Percentiles rank a stretch among this genome's conserved stretches.
Evolutionary conservation across 148 eudicot species (phyloP).

Genomic region (Spergularia marina): DNA sequence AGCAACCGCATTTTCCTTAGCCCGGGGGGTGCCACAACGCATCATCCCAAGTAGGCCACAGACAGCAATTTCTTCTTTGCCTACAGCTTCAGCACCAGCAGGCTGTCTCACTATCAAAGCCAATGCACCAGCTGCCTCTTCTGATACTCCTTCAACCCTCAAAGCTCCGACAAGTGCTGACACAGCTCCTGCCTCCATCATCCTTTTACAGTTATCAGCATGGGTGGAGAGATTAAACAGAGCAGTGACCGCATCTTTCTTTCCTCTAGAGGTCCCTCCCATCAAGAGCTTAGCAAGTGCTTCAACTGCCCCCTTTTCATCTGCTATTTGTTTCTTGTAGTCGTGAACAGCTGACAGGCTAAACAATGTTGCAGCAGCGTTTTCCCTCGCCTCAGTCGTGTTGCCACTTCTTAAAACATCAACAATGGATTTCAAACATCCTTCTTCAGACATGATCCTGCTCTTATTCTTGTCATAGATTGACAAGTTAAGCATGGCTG

Average conservation of each 20-base stretch:
- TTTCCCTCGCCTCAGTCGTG: constrained; percentile 78
- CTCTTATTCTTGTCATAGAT: constrained; percentile 70
- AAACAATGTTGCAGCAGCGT: constrained; percentile 88
- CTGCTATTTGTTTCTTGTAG: constrained; percentile 65
- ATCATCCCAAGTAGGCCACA: constrained; percentile 62
- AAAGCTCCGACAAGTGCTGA: constrained; percentile 52
- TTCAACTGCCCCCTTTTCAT: constrained; percentile 62
- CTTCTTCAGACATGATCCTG: constrained; percentile 62
- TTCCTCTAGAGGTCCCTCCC: constrained; percentile 70
- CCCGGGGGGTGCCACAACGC: constrained; percentile 76
- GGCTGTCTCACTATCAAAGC: constrained; percentile 73
- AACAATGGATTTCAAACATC: constrained; percentile 62
- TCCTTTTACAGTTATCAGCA: constrained; percentile 42
- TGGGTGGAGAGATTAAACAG: constrained; percentile 74
- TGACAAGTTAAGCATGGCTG: constrained; percentile 80
- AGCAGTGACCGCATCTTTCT: constrained; percentile 87
- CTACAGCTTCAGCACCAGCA: constrained; percentile 70
- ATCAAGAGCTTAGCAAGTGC: constrained; percentile 54
- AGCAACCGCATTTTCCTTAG: constrained; percentile 89
- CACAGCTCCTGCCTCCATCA: constrained; percentile 69
- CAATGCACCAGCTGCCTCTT: constrained; percentile 86
- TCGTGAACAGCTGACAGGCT: constrained; percentile 88
- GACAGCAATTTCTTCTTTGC: constrained; percentile 58
- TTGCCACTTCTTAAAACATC: constrained; percentile 57
- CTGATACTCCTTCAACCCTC: constrained; percentile 57